Percentiles rank a stretch among this genome's conserved stretches.
phyloP scores from a whole-genome alignment of 768 basidiomycete genomes.

The Lactarius evosmus region DNA sequence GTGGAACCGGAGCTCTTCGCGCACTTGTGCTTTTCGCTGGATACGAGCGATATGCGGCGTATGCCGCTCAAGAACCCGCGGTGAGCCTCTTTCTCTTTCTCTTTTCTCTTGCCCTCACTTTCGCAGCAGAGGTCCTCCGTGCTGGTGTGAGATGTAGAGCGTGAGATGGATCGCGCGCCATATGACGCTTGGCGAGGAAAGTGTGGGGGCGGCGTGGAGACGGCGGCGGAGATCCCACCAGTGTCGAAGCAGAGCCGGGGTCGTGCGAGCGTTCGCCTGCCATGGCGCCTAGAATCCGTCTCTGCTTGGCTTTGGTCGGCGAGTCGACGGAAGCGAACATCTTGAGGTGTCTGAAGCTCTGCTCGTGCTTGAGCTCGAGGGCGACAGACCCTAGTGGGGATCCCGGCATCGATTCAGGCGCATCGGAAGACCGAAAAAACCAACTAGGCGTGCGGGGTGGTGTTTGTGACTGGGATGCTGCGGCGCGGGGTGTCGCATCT shows the following conservation, averaged over 20 bases:
- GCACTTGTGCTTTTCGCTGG: conserved; percentile 51
- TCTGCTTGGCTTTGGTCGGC: conserved; percentile 30
- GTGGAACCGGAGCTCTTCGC: conserved; percentile 51
- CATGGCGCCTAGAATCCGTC: conserved; percentile 20
- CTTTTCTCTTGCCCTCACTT: conserved; percentile 15
- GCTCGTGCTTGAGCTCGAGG: conserved; percentile 35
- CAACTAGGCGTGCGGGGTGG: conserved; percentile 34
- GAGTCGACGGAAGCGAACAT: conserved; percentile 30
- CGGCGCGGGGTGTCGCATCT: conserved; percentile 34
- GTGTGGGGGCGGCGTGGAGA: conserved; percentile 19
- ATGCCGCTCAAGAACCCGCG: conserved; percentile 59
- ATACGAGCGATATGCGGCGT: conserved; percentile 57
- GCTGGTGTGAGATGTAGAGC: conserved; percentile 18
- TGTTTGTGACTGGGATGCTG: conserved; percentile 32
- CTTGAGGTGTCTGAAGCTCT: conserved; percentile 34
- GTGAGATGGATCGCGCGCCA: conserved; percentile 24
- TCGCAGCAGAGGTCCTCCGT: conserved; percentile 20
- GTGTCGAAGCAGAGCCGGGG: conserved; percentile 31
- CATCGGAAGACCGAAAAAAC: conserved; percentile 49
- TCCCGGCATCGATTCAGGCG: conserved; percentile 39
- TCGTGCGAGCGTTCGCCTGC: conserved; percentile 26
- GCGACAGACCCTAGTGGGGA: conserved; percentile 39
- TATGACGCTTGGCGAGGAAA: conserved; percentile 35
- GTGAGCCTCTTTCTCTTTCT: conserved; percentile 36
- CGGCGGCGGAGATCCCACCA: conserved; percentile 29